Percentiles rank a stretch among this genome's conserved stretches.
Evolutionary conservation across 129 eudicot genomes (phyloP).

Genomic region (Centella asiatica): DNA sequence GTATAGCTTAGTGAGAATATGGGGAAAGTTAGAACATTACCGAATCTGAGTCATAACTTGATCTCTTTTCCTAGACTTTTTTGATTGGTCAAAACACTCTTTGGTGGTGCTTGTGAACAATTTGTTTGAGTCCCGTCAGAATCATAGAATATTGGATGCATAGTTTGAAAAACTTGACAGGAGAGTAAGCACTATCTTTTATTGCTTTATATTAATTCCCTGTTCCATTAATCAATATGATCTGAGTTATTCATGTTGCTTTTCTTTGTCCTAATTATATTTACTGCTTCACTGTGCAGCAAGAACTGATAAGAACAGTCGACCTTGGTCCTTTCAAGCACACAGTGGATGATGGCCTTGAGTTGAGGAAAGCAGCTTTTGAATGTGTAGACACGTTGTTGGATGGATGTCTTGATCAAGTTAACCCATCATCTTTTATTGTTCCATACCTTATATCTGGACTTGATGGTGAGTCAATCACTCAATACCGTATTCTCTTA

Average conservation of each 20-base stretch:
- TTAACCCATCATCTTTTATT: slow-evolving; percentile 91
- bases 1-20: too few species aligned
- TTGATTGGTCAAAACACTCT: too few species aligned
- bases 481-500: not conserved
- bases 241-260: not conserved
- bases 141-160: not conserved
- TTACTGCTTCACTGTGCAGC: slow-evolving; percentile 38
- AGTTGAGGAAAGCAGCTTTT: slow-evolving; percentile 97
- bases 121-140: not conserved
- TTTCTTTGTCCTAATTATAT: not conserved
- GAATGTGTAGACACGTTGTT: slow-evolving; percentile 96
- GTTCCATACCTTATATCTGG: slow-evolving; percentile 91
- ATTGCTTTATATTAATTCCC: not conserved
- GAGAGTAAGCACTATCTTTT: not conserved
- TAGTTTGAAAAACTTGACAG: not conserved
- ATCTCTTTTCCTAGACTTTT: not conserved
- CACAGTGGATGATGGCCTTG: slow-evolving; percentile 97
- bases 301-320: slow-evolving; percentile 93
- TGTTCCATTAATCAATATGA: not conserved
- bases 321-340: slow-evolving; percentile 99
- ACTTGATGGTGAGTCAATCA: slow-evolving; percentile 64
- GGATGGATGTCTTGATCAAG: slow-evolving; percentile 93
- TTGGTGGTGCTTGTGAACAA: too few species aligned
- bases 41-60: not conserved
- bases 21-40: too few species aligned